These are phyloP conservation scores for Phoenix dactylifera DNA, from an alignment of 176 grass and related monocot species.

Conservation along the genomic window DNA sequence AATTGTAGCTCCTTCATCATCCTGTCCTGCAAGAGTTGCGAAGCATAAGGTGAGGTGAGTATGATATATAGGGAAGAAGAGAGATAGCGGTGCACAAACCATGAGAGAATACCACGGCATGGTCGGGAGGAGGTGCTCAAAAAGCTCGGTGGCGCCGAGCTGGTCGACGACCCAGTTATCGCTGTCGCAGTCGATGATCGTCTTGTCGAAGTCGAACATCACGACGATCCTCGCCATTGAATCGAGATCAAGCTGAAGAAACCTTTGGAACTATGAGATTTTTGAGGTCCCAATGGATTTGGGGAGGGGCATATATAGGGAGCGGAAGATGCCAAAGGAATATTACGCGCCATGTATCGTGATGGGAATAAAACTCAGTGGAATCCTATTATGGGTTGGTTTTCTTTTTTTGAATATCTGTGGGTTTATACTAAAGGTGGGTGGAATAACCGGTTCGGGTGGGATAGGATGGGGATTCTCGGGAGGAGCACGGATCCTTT, in stretches of 20 bases:
- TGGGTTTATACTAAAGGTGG: no score
- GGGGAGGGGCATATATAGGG: slow-evolving; percentile 29
- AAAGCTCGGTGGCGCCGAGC: slow-evolving; percentile 48
- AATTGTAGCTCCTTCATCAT: no score
- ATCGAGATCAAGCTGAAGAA: not conserved
- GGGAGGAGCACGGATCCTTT: no score
- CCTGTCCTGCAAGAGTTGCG: no score
- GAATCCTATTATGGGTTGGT: no score
- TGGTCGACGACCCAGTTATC: slow-evolving; percentile 68
- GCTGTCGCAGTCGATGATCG: slow-evolving; percentile 89
- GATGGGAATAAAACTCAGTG: no score
- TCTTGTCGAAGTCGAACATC: slow-evolving; percentile 95
- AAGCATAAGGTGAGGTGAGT: no score
- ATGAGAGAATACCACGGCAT: slow-evolving; percentile 87
- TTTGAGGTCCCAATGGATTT: slow-evolving; percentile 13
- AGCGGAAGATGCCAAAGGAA: slow-evolving; percentile 46
- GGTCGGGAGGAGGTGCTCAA: slow-evolving; percentile 75
- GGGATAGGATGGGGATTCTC: no score
- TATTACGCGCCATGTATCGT: slow-evolving; percentile 19
- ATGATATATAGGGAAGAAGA: no score
- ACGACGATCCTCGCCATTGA: slow-evolving; percentile 38
- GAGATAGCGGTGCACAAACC: slow-evolving; percentile 20
- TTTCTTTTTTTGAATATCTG: no score
- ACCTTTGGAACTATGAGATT: not conserved
- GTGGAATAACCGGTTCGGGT: no score